phyloP scores from a whole-genome alignment of 2,329 filamentous ascomycete species.

The Pseudocercospora cruenta region DNA sequence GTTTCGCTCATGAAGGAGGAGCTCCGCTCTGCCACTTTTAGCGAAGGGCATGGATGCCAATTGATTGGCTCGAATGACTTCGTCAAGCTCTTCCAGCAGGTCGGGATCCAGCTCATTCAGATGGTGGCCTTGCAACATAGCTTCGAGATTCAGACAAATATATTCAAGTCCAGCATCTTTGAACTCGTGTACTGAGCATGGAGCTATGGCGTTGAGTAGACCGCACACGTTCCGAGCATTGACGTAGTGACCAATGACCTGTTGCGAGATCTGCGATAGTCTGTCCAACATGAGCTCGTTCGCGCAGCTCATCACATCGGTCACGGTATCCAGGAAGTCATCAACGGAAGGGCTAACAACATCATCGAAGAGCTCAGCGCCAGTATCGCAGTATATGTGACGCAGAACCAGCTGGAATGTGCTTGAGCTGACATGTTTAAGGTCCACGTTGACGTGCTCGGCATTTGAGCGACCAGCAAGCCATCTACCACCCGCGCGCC shows the following conservation, averaged over 20 bases:
- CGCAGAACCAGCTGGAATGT: constrained; percentile 79
- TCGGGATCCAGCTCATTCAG: constrained; percentile 85
- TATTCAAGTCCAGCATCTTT: constrained; percentile 89
- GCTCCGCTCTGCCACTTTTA: constrained; percentile 72
- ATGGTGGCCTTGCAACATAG: constrained; percentile 84
- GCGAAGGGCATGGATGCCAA: constrained; percentile 75
- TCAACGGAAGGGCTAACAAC: constrained; percentile 73
- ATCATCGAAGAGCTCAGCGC: constrained; percentile 78
- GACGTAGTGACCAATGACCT: constrained; percentile 79
- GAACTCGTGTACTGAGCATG: constrained; percentile 80
- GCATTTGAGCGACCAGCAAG: constrained; percentile 54
- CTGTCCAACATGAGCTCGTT: constrained; percentile 96
- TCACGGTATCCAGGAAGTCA: constrained; percentile 82
- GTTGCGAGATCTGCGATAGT: constrained; percentile 86
- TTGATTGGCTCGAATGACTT: constrained; percentile 80
- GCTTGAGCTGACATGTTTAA: constrained; percentile 75
- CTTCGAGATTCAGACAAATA: constrained; percentile 86
- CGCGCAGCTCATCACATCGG: constrained; percentile 86
- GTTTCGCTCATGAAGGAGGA: constrained; percentile 65
- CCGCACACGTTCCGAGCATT: constrained; percentile 83
- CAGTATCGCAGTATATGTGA: constrained; percentile 82
- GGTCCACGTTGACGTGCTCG: constrained; percentile 70
- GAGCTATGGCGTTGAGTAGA: constrained; percentile 82
- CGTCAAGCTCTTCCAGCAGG: constrained; percentile 78
- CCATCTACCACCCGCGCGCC: constrained; percentile 85